A percentile compares a stretch with the other conserved stretches of the same genome.
phyloP scores from a whole-genome alignment of 352 stramenopile genomes.

The Achlya hypogyna region DNA sequence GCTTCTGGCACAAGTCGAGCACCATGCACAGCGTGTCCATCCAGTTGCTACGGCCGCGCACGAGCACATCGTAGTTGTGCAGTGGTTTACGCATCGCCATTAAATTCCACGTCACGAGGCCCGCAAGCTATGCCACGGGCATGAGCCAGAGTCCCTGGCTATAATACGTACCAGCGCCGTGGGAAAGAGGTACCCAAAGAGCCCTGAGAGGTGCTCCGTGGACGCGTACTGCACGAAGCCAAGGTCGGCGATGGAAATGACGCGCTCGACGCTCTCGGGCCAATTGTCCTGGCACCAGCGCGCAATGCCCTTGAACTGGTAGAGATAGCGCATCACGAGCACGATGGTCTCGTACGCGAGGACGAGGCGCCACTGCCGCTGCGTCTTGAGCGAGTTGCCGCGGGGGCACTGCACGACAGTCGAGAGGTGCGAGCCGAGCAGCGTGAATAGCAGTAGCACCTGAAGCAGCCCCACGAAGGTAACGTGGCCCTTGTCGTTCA shows the following conservation, averaged over 20 bases:
- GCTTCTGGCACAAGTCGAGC: neutral
- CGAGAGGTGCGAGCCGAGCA: conserved; percentile 65
- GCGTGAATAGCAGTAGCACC: conserved; percentile 48
- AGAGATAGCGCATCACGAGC: conserved; percentile 61
- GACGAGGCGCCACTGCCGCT: conserved; percentile 63
- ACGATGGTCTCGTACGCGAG: conserved; percentile 65
- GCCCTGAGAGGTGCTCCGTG: conserved; percentile 40
- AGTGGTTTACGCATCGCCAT: conserved; percentile 62
- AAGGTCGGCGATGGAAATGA: conserved; percentile 61
- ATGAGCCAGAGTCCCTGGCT: neutral
- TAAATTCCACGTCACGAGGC: conserved; percentile 77
- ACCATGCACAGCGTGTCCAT: conserved; percentile 5
- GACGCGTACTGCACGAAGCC: conserved; percentile 42
- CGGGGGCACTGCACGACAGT: conserved; percentile 53
- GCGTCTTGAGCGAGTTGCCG: conserved; percentile 27
- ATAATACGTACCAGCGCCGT: conserved; percentile 31
- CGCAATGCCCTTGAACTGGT: conserved; percentile 67
- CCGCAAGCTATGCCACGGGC: conserved; percentile 31
- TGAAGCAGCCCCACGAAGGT: conserved; percentile 61
- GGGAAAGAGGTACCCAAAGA: conserved; percentile 75
- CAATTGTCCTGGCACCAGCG: conserved; percentile 50
- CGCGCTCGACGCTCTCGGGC: conserved; percentile 32
- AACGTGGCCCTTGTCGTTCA: conserved; percentile 40
- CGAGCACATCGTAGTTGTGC: conserved; percentile 48
- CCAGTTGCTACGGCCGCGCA: neutral